These are phyloP conservation scores for Lachancea cidri DNA, from an alignment of 805 yeast genomes.

Conservation along the genomic window DNA sequence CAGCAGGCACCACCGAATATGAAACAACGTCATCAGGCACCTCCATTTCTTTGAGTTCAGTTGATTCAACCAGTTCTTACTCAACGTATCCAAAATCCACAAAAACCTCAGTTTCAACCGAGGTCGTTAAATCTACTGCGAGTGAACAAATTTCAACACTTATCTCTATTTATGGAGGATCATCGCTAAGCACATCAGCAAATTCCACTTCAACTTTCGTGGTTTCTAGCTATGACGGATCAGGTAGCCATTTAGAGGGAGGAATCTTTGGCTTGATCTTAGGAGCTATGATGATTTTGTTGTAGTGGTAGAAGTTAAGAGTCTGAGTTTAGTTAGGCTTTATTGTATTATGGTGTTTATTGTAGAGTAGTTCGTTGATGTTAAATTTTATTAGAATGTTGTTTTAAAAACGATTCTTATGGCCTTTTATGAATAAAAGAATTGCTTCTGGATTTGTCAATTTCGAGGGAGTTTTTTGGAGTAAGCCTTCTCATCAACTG, in stretches of 20 bases:
- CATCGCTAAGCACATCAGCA: background rate
- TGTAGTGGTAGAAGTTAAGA: background rate
- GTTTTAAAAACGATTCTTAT: background rate
- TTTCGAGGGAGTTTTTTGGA: constrained; percentile 23
- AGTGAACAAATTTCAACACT: constrained; percentile 2
- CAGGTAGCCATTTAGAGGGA: background rate
- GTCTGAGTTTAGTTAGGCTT: too few species aligned
- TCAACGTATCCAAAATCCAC: background rate
- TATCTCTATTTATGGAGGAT: constrained; percentile 5
- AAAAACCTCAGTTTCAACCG: background rate
- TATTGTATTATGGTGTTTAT: background rate
- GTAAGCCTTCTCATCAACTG: constrained; percentile 28
- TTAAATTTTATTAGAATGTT: background rate
- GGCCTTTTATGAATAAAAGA: background rate
- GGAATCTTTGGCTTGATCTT: background rate
- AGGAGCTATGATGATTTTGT: background rate
- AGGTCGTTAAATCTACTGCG: background rate
- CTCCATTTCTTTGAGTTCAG: too few species aligned
- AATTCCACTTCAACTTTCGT: background rate
- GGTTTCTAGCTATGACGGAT: constrained; percentile 4
- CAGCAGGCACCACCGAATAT: too few species aligned
- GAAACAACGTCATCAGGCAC: too few species aligned
- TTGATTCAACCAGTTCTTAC: too few species aligned
- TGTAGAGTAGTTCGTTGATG: background rate
- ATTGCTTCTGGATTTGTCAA: constrained; percentile 1